phyloP scores from a whole-genome alignment of 345 rosid species.

The Conringia planisiliqua region DNA sequence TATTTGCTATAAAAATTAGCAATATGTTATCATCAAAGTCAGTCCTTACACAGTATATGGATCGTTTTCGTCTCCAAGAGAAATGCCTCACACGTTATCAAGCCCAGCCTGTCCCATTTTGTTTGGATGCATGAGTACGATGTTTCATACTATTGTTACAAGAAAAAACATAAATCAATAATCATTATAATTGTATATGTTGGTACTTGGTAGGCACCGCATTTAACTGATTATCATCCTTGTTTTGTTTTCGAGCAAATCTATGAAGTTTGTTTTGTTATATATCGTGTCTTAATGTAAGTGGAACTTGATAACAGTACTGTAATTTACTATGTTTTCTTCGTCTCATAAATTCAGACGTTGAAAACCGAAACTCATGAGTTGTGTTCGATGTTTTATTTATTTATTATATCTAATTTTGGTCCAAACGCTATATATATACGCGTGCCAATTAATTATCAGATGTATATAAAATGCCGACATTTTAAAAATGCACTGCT shows the following conservation, averaged over 20 bases:
- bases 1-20: not conserved
- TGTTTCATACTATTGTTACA: constrained; percentile 20
- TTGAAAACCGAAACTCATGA: constrained; percentile 20
- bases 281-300: constrained; percentile 18
- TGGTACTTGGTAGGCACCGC: constrained; percentile 34
- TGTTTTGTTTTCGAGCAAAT: constrained; percentile 19
- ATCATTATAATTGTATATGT: constrained; percentile 9
- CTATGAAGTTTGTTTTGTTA: constrained; percentile 21
- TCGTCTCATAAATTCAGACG: constrained; percentile 20
- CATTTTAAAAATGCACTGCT: not conserved
- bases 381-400: constrained; percentile 8
- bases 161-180: not conserved
- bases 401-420: constrained; percentile 4
- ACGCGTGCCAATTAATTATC: constrained; percentile 16
- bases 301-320: not conserved
- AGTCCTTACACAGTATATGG: not conserved
- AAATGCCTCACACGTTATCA: constrained; percentile 9
- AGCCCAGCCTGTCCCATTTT: constrained; percentile 26
- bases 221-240: constrained; percentile 15
- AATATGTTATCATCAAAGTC: constrained; percentile 2
- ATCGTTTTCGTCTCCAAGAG: constrained; percentile 1
- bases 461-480: not conserved
- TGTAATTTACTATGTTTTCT: not conserved
- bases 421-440: constrained; percentile 17
- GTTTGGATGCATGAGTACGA: constrained; percentile 28